These are phyloP conservation scores for Mycena galericulata DNA, from an alignment of 768 basidiomycete genomes.

Conservation along the genomic window DNA sequence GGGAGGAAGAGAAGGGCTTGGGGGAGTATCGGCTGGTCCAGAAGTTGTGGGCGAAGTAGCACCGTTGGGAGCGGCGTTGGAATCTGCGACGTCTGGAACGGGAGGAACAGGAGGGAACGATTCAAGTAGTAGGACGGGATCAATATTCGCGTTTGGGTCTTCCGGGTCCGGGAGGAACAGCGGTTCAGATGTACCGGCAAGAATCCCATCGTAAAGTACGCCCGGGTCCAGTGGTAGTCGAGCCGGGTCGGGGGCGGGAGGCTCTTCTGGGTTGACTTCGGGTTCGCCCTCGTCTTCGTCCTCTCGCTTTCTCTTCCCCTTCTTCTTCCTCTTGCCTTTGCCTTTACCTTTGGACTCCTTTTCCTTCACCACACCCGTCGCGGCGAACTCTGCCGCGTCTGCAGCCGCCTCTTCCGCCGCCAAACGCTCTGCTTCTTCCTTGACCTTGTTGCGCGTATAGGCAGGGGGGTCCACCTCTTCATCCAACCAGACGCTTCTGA, in stretches of 20 bases:
- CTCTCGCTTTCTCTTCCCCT: conserved; percentile 50
- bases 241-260: conserved; percentile 37
- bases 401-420: conserved; percentile 51
- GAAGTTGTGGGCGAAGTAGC: conserved; percentile 12
- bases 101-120: conserved; percentile 27
- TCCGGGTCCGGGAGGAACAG: conserved; percentile 60
- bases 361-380: conserved; percentile 40
- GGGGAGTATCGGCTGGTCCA: conserved; percentile 16
- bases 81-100: conserved; percentile 1
- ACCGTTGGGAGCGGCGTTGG: conserved; percentile 2
- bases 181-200: conserved; percentile 64
- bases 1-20: conserved; percentile 42
- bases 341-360: conserved; percentile 41
- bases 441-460: conserved; percentile 81
- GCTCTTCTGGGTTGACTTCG: conserved; percentile 31
- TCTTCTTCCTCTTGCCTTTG: conserved; percentile 46
- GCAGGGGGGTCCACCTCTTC: conserved; percentile 95
- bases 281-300: conserved; percentile 43
- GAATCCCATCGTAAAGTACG: conserved; percentile 75
- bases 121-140: conserved; percentile 61
- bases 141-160: conserved; percentile 60
- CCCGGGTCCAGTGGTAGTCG: conserved; percentile 63
- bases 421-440: conserved; percentile 68
- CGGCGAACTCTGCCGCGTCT: conserved; percentile 41
- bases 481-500: conserved; percentile 90